Evolutionary conservation across 1,139 yeast genomes (phyloP), one percentile per base, ranked within the genome.

Genomic region (Suhomyces maxii): DNA sequence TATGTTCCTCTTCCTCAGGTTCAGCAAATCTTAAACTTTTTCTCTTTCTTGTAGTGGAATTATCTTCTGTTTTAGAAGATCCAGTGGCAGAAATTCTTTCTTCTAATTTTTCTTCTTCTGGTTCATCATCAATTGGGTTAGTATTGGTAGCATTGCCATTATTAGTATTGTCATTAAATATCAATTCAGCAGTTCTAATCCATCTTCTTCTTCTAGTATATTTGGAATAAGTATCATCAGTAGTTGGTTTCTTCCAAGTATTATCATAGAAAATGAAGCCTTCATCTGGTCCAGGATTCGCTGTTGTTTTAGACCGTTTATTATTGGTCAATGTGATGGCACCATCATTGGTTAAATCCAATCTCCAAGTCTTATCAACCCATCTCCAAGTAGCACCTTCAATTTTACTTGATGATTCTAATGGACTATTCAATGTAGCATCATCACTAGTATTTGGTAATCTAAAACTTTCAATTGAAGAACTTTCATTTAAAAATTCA

Each of bases 121-220:
- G 25, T 28, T 37, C 44, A 4, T 46, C 37, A 14, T 37, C 41
- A 34, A 14, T n/a, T 8, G 34, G 14, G 35, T 35, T 32, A 18
- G 23, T 18, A 18, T 28, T 11, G 9, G 31, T 28, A 7, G 36
- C 5, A 34, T 9, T 28, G 11, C 47, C 51, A 32, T 53, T 53
- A 42, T 63, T 65, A 44, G 31, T 28, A n/a, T 47, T 52, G 30
- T 53, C 53, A 42, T 63, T 65, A 44, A 78, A 74, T 2, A 87
- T 83, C 57, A 91, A 76, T 65, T 90, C 97, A 0, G 98, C 99
- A 0, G 95, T 89, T 55, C 98, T 79, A 26, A 91, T 81, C 99
- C 99, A 93, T 63, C 98, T 77, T 69, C 99, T 80, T 63, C 97
- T 80, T 64, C 99, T 79, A 7, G 99, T 93, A 61, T 89, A 93